Evolutionary conservation across 192 early-diverging fungal species (phyloP), one percentile per base, ranked within the genome.

Genomic region (Dimargaris xerosporica): DNA sequence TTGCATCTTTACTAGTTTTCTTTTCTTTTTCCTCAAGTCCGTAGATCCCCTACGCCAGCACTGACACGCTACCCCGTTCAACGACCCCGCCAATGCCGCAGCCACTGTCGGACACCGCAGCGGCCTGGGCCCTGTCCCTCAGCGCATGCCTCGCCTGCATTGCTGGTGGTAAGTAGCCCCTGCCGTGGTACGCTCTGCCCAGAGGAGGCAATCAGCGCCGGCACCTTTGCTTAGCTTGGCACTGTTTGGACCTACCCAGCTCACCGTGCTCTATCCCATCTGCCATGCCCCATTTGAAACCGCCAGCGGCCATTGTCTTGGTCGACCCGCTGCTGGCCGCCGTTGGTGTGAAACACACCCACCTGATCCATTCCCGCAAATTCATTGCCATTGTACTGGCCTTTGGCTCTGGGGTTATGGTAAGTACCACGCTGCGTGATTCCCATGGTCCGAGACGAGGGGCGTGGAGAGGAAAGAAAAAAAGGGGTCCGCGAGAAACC

Each of bases 91-190:
- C 19, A 26, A 52, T 28, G 21, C 28, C 50, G 15, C 50, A 21
- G 19, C 50, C 50, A 52, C 9, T 52, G 50, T 26, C 50, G 10
- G 50, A 52, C 50, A 26, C 28, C 28, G 21, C 23, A 19, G 50
- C 50, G 11, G 23, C 50, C 23, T 52, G 50, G 50, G 23, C 28
- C 13, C 28, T 52, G 50, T 52, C 50, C 11, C 28, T 52, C 23
- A 28, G 23, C 50, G 50, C 50, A n/a, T 52, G 50, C 28, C 50
- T 52, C 3, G 28, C 23, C 50, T 52, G 50, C 50, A 28, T 52
- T 26, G 50, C 19, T 26, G 50, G 50, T 63, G 48, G 54, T 53
- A 75, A 23, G 52, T 56, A 16, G 61, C 28, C 29, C 28, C 56
- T 52, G 21, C 23, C 3, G 50, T 52, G 28, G 11, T n/a, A 0